Evolutionary conservation across 441 rosid genomes (phyloP).

Genomic region (Gossypium davidsonii): DNA sequence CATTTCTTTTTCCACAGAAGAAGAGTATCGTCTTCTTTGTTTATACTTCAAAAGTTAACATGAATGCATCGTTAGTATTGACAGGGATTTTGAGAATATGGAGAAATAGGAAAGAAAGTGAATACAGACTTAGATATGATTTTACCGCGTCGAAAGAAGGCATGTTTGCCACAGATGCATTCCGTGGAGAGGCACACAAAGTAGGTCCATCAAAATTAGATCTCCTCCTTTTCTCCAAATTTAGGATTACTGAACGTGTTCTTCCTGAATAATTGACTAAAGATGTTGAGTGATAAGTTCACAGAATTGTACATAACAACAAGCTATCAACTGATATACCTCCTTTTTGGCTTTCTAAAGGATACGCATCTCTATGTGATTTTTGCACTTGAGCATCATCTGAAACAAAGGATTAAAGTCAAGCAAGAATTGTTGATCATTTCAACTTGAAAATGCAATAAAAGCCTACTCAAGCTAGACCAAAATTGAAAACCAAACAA

Average conservation of each 20-base stretch:
- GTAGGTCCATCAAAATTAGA: conserved; percentile 47
- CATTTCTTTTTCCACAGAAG: conserved; percentile 49
- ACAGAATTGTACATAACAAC: conserved; percentile 3
- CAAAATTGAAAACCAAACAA: not conserved
- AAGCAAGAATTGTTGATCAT: conserved; percentile 9
- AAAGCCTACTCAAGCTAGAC: not conserved
- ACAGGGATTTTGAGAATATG: not conserved
- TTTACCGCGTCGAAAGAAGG: conserved; percentile 51
- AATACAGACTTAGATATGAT: not conserved
- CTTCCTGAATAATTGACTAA: conserved; percentile 45
- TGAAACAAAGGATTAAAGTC: conserved; percentile 31
- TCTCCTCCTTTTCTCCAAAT: conserved; percentile 80
- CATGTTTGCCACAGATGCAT: conserved; percentile 32
- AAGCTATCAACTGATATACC: conserved; percentile 40
- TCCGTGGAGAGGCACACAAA: conserved; percentile 42
- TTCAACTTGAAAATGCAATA: not conserved
- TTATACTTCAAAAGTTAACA: conserved; percentile 33
- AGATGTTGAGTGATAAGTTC: conserved; percentile 13
- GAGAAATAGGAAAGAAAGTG: not conserved
- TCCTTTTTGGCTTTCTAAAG: conserved; percentile 52
- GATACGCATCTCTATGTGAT: conserved; percentile 42
- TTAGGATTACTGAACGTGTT: conserved; percentile 49
- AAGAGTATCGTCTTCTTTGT: conserved; percentile 56
- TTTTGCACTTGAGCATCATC: conserved; percentile 53
- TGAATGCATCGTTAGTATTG: conserved; percentile 14